These are phyloP conservation scores for Ettlia oleoabundans DNA, from an alignment of 139 green algal genomes.

Conservation along the genomic window DNA sequence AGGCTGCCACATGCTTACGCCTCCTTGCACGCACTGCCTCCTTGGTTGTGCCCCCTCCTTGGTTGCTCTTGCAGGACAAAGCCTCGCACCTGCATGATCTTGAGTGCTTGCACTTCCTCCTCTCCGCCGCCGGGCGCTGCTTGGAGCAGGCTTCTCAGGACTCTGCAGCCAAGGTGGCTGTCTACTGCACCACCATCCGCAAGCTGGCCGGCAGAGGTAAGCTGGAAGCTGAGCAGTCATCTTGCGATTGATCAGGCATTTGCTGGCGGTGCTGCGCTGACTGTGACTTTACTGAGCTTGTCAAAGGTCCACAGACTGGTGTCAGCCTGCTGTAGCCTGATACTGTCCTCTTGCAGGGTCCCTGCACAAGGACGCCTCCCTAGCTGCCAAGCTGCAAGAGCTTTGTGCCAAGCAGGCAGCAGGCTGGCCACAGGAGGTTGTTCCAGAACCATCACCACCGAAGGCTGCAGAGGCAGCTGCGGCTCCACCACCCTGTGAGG, in stretches of 20 bases:
- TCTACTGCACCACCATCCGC: neutral
- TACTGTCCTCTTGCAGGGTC: neutral
- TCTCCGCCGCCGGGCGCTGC: neutral
- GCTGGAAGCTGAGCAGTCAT: no score
- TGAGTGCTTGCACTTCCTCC: constrained; percentile 7
- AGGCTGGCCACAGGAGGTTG: neutral
- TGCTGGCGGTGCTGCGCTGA: no score
- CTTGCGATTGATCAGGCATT: no score
- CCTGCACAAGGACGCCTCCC: no score
- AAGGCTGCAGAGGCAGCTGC: no score
- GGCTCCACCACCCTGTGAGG: no score
- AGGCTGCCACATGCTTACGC: no score
- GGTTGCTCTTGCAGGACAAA: neutral
- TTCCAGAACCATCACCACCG: no score
- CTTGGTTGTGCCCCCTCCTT: neutral
- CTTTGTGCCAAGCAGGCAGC: neutral
- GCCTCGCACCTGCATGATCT: neutral
- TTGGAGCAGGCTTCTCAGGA: neutral
- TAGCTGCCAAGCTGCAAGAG: neutral
- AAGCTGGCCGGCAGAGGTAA: neutral
- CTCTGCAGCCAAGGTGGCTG: neutral
- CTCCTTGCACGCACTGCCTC: no score
- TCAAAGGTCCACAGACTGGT: no score
- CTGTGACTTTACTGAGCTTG: no score
- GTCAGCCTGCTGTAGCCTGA: no score